These are phyloP conservation scores for Komagataella mondaviorum DNA, from an alignment of 805 yeast species.

Conservation along the genomic window DNA sequence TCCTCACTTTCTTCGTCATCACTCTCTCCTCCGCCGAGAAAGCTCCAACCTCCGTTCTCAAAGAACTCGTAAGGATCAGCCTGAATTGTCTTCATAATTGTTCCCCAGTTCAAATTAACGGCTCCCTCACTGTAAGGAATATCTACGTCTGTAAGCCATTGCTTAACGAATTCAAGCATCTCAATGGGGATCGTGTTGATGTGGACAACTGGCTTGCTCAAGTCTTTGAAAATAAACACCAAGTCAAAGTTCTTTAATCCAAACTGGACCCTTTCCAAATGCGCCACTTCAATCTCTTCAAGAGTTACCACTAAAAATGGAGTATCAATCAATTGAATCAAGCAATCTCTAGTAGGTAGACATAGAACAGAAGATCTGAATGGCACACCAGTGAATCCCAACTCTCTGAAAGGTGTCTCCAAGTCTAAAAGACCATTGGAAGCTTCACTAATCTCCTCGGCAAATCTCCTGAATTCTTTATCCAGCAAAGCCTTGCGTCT, in stretches of 20 bases:
- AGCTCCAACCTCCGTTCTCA: slow-evolving; percentile 91
- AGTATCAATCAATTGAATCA: slow-evolving; percentile 86
- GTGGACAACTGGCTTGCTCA: slow-evolving; percentile 75
- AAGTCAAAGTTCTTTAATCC: slow-evolving; percentile 93
- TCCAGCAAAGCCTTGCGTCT: slow-evolving; percentile 82
- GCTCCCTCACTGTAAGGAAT: slow-evolving; percentile 92
- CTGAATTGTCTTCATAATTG: slow-evolving; percentile 86
- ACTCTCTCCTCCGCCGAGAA: slow-evolving; percentile 70
- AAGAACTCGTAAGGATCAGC: slow-evolving; percentile 93
- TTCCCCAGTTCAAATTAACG: slow-evolving; percentile 89
- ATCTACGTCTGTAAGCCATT: slow-evolving; percentile 97
- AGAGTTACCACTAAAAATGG: slow-evolving; percentile 88
- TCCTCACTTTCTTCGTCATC: slow-evolving; percentile 64
- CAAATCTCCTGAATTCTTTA: slow-evolving; percentile 81
- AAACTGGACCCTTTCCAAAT: slow-evolving; percentile 92
- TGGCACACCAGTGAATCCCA: slow-evolving; percentile 97
- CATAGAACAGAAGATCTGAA: slow-evolving; percentile 86
- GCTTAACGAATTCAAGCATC: slow-evolving; percentile 80
- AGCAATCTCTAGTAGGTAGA: slow-evolving; percentile 95
- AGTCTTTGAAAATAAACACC: slow-evolving; percentile 94
- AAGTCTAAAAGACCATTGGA: slow-evolving; percentile 75
- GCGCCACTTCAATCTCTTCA: slow-evolving; percentile 88
- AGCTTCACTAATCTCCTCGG: slow-evolving; percentile 83
- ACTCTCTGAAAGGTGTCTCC: slow-evolving; percentile 89
- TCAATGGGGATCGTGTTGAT: slow-evolving; percentile 93